phyloP scores from a whole-genome alignment of 148 eudicot species.

The Vaccinium darrowii region DNA sequence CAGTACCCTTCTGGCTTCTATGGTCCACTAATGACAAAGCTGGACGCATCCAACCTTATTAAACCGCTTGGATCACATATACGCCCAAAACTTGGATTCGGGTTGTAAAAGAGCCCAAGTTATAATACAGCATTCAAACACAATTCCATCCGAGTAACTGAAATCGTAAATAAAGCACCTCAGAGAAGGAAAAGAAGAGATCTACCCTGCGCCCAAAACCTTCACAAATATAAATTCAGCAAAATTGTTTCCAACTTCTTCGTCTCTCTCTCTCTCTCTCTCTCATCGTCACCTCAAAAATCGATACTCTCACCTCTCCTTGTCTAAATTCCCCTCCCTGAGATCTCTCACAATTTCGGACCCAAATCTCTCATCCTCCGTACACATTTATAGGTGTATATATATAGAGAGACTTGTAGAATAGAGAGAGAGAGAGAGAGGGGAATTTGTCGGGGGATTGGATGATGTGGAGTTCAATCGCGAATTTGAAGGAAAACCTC shows the following conservation, averaged over 20 bases:
- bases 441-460: background rate
- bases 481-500: constrained; percentile 86
- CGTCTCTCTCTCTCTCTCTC: background rate
- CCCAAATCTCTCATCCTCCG: background rate
- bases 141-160: background rate
- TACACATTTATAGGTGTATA: background rate
- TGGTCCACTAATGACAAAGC: no score
- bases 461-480: constrained; percentile 79
- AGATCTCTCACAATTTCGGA: background rate
- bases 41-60: no score
- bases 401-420: background rate
- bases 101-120: no score
- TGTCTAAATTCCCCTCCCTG: no score
- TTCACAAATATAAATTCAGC: background rate
- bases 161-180: background rate
- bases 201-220: background rate
- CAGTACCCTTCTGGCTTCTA: no score
- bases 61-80: no score
- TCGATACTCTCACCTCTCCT: background rate
- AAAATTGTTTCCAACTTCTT: background rate
- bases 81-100: no score
- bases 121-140: no score
- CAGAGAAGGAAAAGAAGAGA: background rate
- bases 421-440: background rate
- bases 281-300: background rate